Evolutionary conservation across 108 stramenopile genomes (phyloP).

Genomic region (Parmales sp.): DNA sequence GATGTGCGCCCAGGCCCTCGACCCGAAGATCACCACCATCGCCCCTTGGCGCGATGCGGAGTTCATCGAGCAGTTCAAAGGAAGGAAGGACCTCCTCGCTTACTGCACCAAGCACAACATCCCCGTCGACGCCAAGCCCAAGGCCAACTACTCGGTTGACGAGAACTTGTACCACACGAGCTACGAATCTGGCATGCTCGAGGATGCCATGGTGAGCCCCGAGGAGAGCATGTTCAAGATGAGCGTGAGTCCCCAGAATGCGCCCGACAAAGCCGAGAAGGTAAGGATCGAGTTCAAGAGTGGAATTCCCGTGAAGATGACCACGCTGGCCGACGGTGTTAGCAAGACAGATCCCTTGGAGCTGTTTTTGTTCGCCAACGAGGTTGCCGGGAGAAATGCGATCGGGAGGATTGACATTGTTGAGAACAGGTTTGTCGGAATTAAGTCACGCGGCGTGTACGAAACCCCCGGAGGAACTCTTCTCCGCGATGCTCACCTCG

Average conservation of each 20-base stretch:
- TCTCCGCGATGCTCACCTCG: conserved; percentile 88
- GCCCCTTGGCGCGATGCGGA: conserved; percentile 96
- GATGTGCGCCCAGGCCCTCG: conserved; percentile 95
- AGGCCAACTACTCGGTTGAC: conserved; percentile 93
- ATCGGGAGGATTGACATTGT: conserved; percentile 97
- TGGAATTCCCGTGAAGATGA: conserved; percentile 92
- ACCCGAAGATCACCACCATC: conserved; percentile 82
- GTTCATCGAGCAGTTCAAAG: conserved; percentile 87
- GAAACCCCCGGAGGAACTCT: conserved; percentile 97
- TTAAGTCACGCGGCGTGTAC: conserved; percentile 97
- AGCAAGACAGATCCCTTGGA: conserved; percentile 83
- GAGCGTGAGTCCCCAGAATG: conserved; percentile 78
- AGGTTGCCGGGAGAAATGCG: conserved; percentile 91
- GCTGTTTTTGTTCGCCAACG: conserved; percentile 91
- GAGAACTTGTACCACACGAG: conserved; percentile 97
- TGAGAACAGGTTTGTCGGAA: conserved; percentile 98
- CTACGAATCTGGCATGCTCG: conserved; percentile 90
- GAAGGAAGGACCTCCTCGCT: conserved; percentile 78
- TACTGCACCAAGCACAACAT: conserved; percentile 92
- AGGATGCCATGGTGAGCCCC: conserved; percentile 69
- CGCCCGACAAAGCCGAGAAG: conserved; percentile 62
- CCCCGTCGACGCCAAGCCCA: conserved; percentile 89
- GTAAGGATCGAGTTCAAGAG: conserved; percentile 77
- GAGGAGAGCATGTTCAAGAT: conserved; percentile 88
- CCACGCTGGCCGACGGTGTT: conserved; percentile 73